Percentiles rank a stretch among this genome's conserved stretches.
These are phyloP conservation scores for Ustulina deusta DNA, from an alignment of 2,329 filamentous ascomycete genomes.

Conservation along the genomic window DNA sequence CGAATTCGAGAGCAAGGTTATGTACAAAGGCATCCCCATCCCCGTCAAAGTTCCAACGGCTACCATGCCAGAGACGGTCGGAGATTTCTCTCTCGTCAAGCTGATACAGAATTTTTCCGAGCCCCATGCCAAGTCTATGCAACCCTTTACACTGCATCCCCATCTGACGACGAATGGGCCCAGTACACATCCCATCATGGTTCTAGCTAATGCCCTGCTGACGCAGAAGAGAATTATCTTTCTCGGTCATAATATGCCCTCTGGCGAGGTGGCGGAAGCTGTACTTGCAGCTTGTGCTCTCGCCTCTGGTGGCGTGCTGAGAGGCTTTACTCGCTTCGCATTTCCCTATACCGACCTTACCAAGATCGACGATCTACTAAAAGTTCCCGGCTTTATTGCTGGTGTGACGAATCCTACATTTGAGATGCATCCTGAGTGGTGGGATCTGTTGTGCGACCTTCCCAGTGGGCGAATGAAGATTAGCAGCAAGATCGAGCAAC, in stretches of 20 bases:
- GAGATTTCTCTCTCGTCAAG: conserved; percentile 97
- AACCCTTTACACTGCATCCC: conserved; percentile 86
- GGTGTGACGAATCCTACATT: conserved; percentile 98
- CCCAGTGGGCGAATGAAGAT: conserved; percentile 95
- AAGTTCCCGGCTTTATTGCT: conserved; percentile 96
- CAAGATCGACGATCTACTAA: conserved; percentile 95
- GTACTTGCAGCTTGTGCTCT: conserved; percentile 96
- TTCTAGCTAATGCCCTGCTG: conserved; percentile 91
- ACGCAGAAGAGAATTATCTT: conserved; percentile 98
- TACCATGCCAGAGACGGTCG: conserved; percentile 93
- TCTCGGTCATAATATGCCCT: conserved; percentile 92
- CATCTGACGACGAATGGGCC: conserved; percentile 94
- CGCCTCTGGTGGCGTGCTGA: conserved; percentile 89
- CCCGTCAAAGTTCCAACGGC: conserved; percentile 97
- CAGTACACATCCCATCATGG: conserved; percentile 92
- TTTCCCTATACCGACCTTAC: conserved; percentile 98
- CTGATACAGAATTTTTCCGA: conserved; percentile 94
- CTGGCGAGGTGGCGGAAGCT: conserved; percentile 96
- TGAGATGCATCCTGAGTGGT: conserved; percentile 95
- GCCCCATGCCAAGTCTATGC: conserved; percentile 82
- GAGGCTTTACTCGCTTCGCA: conserved; percentile 94
- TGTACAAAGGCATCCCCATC: conserved; percentile 96
- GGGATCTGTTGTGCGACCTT: conserved; percentile 95
- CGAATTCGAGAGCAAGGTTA: conserved; percentile 94
- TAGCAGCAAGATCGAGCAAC: conserved; percentile 84